Conservation (phyloP, 306 rosid species). For the Medicago ruthenica region DNA sequence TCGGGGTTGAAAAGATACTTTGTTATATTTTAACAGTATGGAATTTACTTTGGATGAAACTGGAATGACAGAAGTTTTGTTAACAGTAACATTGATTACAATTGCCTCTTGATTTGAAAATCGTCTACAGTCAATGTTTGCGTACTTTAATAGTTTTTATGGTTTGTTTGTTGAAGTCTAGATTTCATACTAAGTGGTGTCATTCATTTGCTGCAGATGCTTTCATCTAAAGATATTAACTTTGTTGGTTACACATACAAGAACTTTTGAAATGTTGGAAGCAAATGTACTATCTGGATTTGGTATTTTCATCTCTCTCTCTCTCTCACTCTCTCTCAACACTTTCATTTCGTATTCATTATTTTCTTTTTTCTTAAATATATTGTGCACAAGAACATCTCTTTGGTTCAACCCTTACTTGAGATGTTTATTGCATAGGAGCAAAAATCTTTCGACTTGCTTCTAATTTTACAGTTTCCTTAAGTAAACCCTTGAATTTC, state of each 20-base stretch:
- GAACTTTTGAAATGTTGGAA: constrained; percentile 81
- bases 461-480: constrained; percentile 21
- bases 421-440: constrained; percentile 9
- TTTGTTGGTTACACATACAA: constrained; percentile 95
- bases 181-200: constrained; percentile 34
- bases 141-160: constrained; percentile 13
- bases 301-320: constrained; percentile 55
- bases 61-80: constrained; percentile 7
- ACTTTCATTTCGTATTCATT: constrained; percentile 9
- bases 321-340: background rate
- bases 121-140: constrained; percentile 2
- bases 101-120: constrained; percentile 15
- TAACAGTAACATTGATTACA: constrained; percentile 3
- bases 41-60: constrained; percentile 24
- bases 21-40: background rate
- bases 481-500: no score
- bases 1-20: background rate
- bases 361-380: background rate
- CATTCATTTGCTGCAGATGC: constrained; percentile 68
- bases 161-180: constrained; percentile 30
- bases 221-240: constrained; percentile 86
- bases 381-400: background rate
- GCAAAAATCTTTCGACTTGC: constrained; percentile 12
- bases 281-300: constrained; percentile 80
- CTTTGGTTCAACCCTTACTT: background rate